A percentile compares a stretch with the other conserved stretches of the same genome.
phyloP scores from a whole-genome alignment of 78 protist species.

The Chrysochromulina tobinii region DNA sequence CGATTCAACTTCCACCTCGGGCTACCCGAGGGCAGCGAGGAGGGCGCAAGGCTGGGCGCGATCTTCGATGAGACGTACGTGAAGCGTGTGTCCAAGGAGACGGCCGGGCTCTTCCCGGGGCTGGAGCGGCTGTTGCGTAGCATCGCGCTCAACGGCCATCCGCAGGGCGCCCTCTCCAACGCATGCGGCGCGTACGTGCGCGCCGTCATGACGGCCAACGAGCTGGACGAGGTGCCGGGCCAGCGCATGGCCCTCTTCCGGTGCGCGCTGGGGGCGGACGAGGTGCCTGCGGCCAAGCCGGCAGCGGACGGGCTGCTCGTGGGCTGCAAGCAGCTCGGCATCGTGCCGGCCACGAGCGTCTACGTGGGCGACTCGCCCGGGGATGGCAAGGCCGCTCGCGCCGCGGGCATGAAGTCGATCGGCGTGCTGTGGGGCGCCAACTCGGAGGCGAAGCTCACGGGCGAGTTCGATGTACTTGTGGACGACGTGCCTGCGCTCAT shows the following conservation, averaged over 20 bases:
- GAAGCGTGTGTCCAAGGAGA: neutral
- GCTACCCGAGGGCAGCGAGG: neutral
- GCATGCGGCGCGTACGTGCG: conserved; percentile 6
- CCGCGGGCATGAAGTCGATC: neutral
- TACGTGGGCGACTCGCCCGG: neutral
- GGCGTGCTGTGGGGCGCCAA: conserved; percentile 2
- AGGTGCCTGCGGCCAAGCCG: neutral
- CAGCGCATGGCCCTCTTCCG: neutral
- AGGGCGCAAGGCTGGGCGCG: neutral
- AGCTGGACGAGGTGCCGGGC: neutral
- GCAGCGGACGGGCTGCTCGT: neutral
- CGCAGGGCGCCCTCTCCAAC: neutral
- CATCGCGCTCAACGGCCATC: neutral
- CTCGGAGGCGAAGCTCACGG: neutral
- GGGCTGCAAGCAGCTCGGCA: neutral
- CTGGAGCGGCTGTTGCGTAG: neutral
- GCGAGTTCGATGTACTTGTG: neutral
- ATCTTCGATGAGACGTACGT: neutral
- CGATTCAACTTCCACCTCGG: neutral
- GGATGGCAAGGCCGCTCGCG: neutral
- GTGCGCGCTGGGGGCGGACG: neutral
- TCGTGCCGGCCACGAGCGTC: neutral
- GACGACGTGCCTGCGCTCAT: neutral
- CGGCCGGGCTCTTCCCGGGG: neutral
- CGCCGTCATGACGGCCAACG: neutral